phyloP scores from a whole-genome alignment of 129 eudicot genomes.

The Daucus carota region DNA sequence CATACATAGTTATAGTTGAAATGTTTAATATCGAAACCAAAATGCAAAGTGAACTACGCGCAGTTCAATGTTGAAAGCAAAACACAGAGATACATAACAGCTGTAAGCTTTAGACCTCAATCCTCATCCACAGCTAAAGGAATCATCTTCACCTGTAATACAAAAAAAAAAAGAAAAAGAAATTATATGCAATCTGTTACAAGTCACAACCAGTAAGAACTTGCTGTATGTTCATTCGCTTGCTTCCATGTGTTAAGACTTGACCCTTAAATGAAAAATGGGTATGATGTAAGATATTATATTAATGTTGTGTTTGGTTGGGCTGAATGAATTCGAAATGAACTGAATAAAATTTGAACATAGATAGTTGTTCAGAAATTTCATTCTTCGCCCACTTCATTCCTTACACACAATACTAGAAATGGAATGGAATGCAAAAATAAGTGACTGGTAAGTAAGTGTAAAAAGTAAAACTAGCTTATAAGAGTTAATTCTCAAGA shows the following conservation, averaged over 20 bases:
- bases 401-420: no score
- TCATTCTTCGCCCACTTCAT: no score
- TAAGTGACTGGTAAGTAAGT: no score
- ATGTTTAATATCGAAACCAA: no score
- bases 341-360: no score
- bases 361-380: no score
- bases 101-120: not conserved
- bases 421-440: not conserved
- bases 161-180: not conserved
- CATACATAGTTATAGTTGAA: not conserved
- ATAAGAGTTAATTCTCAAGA: no score
- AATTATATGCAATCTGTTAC: not conserved
- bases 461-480: no score
- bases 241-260: not conserved
- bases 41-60: not conserved
- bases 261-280: no score
- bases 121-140: conserved; percentile 10
- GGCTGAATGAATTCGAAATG: no score
- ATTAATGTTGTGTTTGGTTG: no score
- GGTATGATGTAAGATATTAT: not conserved
- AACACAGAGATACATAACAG: not conserved
- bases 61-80: not conserved
- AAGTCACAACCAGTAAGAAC: not conserved
- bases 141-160: conserved; percentile 12
- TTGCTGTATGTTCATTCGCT: no score